A percentile compares a stretch with the other conserved stretches of the same genome.
Evolutionary conservation across 371 early-diverging fungal species (phyloP).

Genomic region (Saksenaea oblongispora): DNA sequence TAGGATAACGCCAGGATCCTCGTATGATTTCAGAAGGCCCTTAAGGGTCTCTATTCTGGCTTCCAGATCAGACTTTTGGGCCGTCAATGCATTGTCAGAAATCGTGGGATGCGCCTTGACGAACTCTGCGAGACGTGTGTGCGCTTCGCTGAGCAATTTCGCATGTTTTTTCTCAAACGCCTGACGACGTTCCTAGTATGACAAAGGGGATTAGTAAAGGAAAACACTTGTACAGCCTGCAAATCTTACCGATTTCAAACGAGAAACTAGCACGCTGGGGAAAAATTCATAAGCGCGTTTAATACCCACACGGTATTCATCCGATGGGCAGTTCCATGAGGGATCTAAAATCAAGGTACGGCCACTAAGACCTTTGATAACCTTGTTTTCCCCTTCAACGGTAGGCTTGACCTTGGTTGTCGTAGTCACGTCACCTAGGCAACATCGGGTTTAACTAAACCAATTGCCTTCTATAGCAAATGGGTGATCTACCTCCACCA

Average conservation of each 20-base stretch:
- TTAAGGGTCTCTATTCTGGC: conserved; percentile 72
- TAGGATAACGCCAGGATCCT: conserved; percentile 77
- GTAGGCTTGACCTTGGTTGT: conserved; percentile 60
- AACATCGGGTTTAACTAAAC: background rate
- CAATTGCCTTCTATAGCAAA: background rate
- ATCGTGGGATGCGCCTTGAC: conserved; percentile 38
- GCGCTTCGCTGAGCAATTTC: conserved; percentile 60
- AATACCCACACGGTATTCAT: conserved; percentile 82
- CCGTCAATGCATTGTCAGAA: conserved; percentile 25
- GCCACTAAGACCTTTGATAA: conserved; percentile 76
- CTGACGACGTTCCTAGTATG: conserved; percentile 63
- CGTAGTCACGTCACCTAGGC: conserved; percentile 71
- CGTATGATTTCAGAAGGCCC: conserved; percentile 61
- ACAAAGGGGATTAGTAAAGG: background rate
- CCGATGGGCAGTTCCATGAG: conserved; percentile 77
- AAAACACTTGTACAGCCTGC: background rate
- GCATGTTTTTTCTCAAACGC: conserved; percentile 69
- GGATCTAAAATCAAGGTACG: conserved; percentile 71
- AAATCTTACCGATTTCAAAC: conserved; percentile 56
- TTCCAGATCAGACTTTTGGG: conserved; percentile 63
- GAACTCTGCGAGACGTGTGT: conserved; percentile 56
- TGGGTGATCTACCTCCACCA: conserved; percentile 54
- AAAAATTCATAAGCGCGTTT: conserved; percentile 81
- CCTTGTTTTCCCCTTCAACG: conserved; percentile 39
- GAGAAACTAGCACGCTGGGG: conserved; percentile 60